Evolutionary conservation across 768 basidiomycete species (phyloP).

Genomic region (Phaeotremella fagi): DNA sequence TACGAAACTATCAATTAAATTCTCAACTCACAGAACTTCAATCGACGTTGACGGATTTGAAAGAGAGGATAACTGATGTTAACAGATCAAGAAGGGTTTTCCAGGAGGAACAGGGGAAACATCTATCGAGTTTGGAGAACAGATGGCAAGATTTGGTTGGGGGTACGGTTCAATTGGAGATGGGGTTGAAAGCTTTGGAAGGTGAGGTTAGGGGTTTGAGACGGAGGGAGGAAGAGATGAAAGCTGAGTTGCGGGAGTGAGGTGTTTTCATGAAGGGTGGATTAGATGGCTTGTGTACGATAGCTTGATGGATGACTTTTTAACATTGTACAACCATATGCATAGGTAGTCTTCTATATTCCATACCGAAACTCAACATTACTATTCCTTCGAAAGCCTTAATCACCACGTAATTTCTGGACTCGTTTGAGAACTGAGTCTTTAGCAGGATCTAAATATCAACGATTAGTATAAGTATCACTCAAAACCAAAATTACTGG

Average conservation of each 20-base stretch:
- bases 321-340: not conserved
- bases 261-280: not conserved
- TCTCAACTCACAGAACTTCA: constrained; percentile 66
- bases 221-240: constrained; percentile 38
- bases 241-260: constrained; percentile 34
- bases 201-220: constrained; percentile 58
- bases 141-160: constrained; percentile 92
- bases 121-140: constrained; percentile 74
- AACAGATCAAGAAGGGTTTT: constrained; percentile 83
- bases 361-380: not conserved
- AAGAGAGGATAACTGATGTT: constrained; percentile 72
- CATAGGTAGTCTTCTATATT: not conserved
- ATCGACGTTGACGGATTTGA: constrained; percentile 42
- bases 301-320: not conserved
- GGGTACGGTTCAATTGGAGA: constrained; percentile 83
- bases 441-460: constrained; percentile 74
- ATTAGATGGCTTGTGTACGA: not conserved
- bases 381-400: too few species aligned
- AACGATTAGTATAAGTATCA: constrained; percentile 20
- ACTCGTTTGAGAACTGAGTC: constrained; percentile 94
- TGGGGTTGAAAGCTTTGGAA: constrained; percentile 87
- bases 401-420: constrained; percentile 93
- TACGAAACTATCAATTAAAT: constrained; percentile 84
- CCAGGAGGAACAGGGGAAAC: constrained; percentile 71
- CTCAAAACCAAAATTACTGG: not conserved